Percentiles rank a stretch among this genome's conserved stretches.
These are phyloP conservation scores for Cryptosporidium xiaoi DNA, from an alignment of 169 alveolate genomes.

Conservation along the genomic window DNA sequence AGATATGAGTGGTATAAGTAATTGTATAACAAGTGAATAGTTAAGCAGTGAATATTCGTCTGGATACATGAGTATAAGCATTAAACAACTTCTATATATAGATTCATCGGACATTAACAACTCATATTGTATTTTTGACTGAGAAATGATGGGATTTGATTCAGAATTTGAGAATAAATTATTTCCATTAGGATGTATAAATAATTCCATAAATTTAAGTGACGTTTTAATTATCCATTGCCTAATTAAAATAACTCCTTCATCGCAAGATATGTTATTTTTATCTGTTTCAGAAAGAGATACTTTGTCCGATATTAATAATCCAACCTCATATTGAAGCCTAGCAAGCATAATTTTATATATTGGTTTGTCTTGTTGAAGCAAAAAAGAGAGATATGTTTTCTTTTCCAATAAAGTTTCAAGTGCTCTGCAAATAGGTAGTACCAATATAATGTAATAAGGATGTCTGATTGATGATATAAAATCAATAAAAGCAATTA, in stretches of 20 bases:
- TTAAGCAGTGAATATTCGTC: conserved; percentile 48
- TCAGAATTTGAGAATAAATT: conserved; percentile 60
- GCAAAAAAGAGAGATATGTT: conserved; percentile 46
- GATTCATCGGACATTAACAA: conserved; percentile 57
- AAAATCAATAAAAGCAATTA: conserved; percentile 56
- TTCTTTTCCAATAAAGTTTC: conserved; percentile 66
- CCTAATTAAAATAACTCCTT: conserved; percentile 55
- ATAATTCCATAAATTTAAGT: conserved; percentile 59
- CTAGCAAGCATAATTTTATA: conserved; percentile 48
- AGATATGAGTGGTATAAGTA: conserved; percentile 51
- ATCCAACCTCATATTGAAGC: conserved; percentile 62
- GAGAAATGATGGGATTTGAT: conserved; percentile 60
- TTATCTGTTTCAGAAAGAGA: conserved; percentile 1
- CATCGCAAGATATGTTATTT: conserved; percentile 11
- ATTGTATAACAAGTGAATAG: conserved; percentile 50
- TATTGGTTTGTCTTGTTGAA: conserved; percentile 65
- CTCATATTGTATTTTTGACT: conserved; percentile 54
- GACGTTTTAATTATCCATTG: conserved; percentile 69
- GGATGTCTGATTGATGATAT: conserved; percentile 72
- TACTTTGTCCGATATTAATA: conserved; percentile 28
- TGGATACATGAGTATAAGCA: conserved; percentile 70
- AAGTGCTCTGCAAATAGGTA: conserved; percentile 69
- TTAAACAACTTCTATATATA: conserved; percentile 55
- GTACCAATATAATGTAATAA: conserved; percentile 45
- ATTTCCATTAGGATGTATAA: conserved; percentile 61